phyloP scores from a whole-genome alignment of 805 yeast species.

The Wickerhamiella alocasiicola region DNA sequence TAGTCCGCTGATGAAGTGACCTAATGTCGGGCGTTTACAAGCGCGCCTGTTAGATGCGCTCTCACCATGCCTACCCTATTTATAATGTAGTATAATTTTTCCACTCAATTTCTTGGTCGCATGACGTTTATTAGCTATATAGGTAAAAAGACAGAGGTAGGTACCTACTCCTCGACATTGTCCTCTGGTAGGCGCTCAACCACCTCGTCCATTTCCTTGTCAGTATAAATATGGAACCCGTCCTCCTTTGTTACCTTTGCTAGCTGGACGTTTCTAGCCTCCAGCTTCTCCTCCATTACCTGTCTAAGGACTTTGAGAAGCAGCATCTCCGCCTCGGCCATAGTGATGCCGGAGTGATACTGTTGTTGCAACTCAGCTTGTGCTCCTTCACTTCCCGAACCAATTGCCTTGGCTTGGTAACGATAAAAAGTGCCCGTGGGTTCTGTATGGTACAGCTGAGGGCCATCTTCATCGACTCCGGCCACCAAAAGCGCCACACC shows the following conservation, averaged over 20 bases:
- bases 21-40: too few relatives aligned
- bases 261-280: constrained; percentile 87
- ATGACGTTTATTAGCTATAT: neutral
- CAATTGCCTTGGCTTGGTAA: constrained; percentile 97
- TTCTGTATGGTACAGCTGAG: constrained; percentile 94
- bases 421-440: constrained; percentile 97
- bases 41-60: too few relatives aligned
- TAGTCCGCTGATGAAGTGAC: neutral
- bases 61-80: neutral
- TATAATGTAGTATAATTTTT: too few relatives aligned
- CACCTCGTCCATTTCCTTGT: constrained; percentile 69
- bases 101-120: too few relatives aligned
- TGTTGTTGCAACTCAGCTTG: constrained; percentile 95
- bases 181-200: constrained; percentile 67
- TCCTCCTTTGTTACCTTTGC: constrained; percentile 79
- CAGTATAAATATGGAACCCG: constrained; percentile 78
- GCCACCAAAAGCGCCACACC: constrained; percentile 96
- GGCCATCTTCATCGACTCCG: constrained; percentile 91
- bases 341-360: constrained; percentile 76
- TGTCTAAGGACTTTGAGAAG: constrained; percentile 84
- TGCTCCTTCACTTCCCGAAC: constrained; percentile 98
- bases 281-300: constrained; percentile 98
- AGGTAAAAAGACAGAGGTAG: neutral
- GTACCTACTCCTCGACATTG: constrained; percentile 11
- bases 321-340: constrained; percentile 84